Base-by-base conservation (phyloP, 2,329 filamentous ascomycete species). In the Ophiognomonia clavigignenti-juglandacearum region DNA sequence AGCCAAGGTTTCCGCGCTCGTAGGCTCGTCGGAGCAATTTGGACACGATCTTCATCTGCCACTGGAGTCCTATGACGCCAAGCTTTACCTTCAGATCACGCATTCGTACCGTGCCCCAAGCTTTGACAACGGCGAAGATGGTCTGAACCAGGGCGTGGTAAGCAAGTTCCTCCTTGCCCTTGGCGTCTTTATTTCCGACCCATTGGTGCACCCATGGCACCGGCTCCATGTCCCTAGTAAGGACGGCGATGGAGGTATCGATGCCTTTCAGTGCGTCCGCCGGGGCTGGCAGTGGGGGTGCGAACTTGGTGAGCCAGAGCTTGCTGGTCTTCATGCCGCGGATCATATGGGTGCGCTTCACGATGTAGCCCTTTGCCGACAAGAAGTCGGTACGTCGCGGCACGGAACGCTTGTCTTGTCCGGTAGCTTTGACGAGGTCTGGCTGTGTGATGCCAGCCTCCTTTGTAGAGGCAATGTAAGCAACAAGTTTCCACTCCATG, bases 371-470 rank as follows among this genome's bases (percentile, higher is more conserved):
- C 57, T 83, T 82, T 52, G 71, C 70, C 4, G 76, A 71, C 1
- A 84, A 67, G 3, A 72, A 70, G 53, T 82, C 78, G 0, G 80
- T 84, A 27, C 80, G 69, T 48, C 77, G 80, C 3, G 80, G 80
- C 2, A 83, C 71, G 1, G 80, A 83, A 42, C 80, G 73, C 57
- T 83, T 83, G 60, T 83, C 80, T 58, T 83, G 80, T 19, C 73
- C 71, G 11, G 78, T 77, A 1, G 80, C 63, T 18, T 73, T 71
- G 14, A 76, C 74, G 20, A 83, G 67, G 48, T 83, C 78, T 34
- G 76, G 77, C 61, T 84, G 80, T 13, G 82, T 63, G 36, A 83
- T 82, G 4, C 80, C 80, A 6, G 73, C 64, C 7, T 69, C 64
- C 43, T 71, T 74, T 13, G 69, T 71, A 1, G 74, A 75, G 18